These are phyloP conservation scores for Bertia moriformis DNA, from an alignment of 2,329 filamentous ascomycete genomes.

Conservation along the genomic window DNA sequence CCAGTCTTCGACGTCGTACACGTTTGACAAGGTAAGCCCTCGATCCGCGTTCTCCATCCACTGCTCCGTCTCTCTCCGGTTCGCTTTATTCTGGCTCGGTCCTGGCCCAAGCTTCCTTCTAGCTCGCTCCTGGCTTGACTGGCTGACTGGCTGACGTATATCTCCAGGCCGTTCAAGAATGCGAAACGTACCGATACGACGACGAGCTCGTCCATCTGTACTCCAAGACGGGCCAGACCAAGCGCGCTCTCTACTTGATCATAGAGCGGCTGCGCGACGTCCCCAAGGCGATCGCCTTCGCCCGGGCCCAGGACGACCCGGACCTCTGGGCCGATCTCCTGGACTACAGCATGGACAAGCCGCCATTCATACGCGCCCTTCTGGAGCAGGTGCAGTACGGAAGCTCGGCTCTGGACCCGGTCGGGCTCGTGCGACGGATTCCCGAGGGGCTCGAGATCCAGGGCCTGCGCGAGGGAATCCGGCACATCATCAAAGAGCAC, in stretches of 20 bases:
- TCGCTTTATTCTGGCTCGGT: no score
- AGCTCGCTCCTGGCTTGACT: background rate
- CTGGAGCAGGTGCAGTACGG: constrained; percentile 59
- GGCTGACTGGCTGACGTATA: constrained; percentile 5
- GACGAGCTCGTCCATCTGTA: constrained; percentile 91
- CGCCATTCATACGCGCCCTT: constrained; percentile 78
- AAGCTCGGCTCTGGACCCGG: constrained; percentile 87
- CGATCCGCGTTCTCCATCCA: no score
- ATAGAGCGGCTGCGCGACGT: constrained; percentile 88
- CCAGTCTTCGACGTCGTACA: constrained; percentile 70
- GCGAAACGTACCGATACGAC: constrained; percentile 67
- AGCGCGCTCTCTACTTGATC: constrained; percentile 80
- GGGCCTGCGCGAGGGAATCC: constrained; percentile 73
- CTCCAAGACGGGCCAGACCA: constrained; percentile 87
- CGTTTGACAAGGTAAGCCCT: constrained; percentile 53
- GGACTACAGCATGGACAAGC: constrained; percentile 95
- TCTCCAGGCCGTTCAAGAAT: constrained; percentile 53
- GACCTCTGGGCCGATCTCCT: constrained; percentile 92
- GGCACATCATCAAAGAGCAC: constrained; percentile 85
- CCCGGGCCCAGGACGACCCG: constrained; percentile 79
- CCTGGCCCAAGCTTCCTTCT: constrained; percentile 5
- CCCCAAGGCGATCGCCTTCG: constrained; percentile 82
- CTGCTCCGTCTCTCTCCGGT: background rate
- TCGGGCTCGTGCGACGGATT: constrained; percentile 76
- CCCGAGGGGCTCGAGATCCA: constrained; percentile 87